phyloP scores from a whole-genome alignment of 202 grass and related monocot genomes.

The Panicum virgatum region DNA sequence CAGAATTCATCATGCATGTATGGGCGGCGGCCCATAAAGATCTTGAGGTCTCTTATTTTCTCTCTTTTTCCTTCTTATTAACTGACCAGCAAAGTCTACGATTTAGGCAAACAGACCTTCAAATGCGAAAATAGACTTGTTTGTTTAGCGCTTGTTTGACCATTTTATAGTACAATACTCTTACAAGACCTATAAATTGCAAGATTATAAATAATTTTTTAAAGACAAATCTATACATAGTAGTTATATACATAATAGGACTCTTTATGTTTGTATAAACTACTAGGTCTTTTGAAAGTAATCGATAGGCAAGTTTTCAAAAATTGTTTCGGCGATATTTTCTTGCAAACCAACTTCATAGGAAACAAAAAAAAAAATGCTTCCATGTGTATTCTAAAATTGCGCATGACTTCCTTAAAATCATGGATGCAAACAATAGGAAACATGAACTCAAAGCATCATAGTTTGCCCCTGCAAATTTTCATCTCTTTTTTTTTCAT shows the following conservation, averaged over 20 bases:
- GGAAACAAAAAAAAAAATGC: too few species aligned
- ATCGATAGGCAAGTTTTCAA: too few species aligned
- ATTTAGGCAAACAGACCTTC: neutral
- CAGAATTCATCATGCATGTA: neutral
- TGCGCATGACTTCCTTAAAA: too few species aligned
- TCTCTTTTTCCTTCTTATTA: neutral
- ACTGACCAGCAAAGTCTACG: too few species aligned
- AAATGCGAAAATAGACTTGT: neutral
- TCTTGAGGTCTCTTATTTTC: neutral
- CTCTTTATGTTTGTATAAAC: too few species aligned
- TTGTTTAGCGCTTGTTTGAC: neutral
- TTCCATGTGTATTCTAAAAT: too few species aligned
- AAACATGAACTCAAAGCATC: neutral
- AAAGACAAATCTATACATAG: neutral
- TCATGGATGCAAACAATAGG: too few species aligned
- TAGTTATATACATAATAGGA: too few species aligned
- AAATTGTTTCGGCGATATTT: too few species aligned
- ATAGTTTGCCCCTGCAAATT: neutral
- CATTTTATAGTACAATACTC: neutral
- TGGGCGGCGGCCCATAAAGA: neutral
- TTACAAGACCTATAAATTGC: neutral
- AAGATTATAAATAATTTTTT: neutral
- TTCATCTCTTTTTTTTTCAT: conserved; percentile 25
- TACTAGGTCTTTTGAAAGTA: too few species aligned
- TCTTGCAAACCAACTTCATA: too few species aligned